These are phyloP conservation scores for Thielaviopsis ethacetica DNA, from an alignment of 2,329 filamentous ascomycete genomes.

Conservation along the genomic window DNA sequence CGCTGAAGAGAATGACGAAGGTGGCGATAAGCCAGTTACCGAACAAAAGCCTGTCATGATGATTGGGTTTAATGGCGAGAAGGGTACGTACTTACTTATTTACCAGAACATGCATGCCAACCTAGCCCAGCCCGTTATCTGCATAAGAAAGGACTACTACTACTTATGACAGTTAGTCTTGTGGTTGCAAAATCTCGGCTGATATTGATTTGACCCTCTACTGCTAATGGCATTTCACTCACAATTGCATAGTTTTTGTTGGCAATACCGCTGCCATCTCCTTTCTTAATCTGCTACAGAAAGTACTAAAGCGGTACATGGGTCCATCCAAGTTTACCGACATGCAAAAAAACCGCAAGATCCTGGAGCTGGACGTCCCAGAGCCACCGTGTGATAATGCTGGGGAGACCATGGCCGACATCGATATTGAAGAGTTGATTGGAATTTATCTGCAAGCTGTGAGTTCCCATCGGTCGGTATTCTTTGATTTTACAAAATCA, in stretches of 20 bases:
- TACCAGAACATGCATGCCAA: not conserved
- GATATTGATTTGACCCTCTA: not conserved
- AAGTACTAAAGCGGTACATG: constrained; percentile 10
- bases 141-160: too few relatives aligned
- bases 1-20: not conserved
- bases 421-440: constrained; percentile 6
- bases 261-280: constrained; percentile 12
- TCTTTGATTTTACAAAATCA: not conserved
- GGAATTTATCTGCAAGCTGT: constrained; percentile 12
- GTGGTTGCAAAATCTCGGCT: too few relatives aligned
- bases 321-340: constrained; percentile 12
- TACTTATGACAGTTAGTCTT: too few relatives aligned
- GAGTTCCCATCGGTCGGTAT: not conserved
- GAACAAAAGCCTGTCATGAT: constrained; percentile 10
- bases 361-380: constrained; percentile 10
- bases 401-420: not conserved
- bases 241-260: constrained; percentile 4
- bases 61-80: constrained; percentile 8
- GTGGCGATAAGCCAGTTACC: not conserved
- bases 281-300: constrained; percentile 11
- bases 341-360: constrained; percentile 4
- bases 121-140: too few relatives aligned
- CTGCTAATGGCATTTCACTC: not conserved
- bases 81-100: constrained; percentile 9
- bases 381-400: constrained; percentile 1